Conservation (phyloP, 2,329 filamentous ascomycete species). For the Ophidiomyces ophidiicola region DNA sequence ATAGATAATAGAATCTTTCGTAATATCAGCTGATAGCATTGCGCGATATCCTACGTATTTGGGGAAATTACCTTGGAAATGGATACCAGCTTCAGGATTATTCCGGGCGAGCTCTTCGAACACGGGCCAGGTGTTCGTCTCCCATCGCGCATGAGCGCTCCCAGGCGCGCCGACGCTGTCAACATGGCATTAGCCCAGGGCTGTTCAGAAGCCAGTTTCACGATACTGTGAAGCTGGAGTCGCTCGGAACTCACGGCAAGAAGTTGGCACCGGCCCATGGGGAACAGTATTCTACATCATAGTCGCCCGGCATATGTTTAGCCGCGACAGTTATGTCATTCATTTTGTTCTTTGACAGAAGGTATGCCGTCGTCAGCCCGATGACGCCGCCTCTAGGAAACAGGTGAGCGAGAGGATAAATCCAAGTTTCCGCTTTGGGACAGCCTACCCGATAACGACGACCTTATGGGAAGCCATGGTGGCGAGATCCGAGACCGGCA, state of each 20-base stretch:
- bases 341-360: constrained; percentile 44
- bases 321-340: constrained; percentile 59
- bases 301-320: constrained; percentile 89
- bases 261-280: constrained; percentile 81
- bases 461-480: constrained; percentile 28
- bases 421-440: constrained; percentile 3
- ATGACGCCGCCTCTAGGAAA: constrained; percentile 49
- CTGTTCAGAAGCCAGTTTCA: background rate
- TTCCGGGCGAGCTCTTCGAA: constrained; percentile 49
- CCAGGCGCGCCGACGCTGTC: constrained; percentile 30
- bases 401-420: background rate
- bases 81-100: constrained; percentile 65
- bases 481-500: no score
- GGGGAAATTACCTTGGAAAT: constrained; percentile 51
- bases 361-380: constrained; percentile 52
- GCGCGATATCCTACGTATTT: background rate
- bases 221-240: background rate
- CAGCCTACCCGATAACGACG: constrained; percentile 30
- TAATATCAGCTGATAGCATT: background rate
- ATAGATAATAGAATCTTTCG: constrained; percentile 36
- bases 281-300: constrained; percentile 79
- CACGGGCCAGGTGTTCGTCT: constrained; percentile 53
- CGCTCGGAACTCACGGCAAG: constrained; percentile 47
- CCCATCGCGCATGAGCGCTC: constrained; percentile 40
- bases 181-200: background rate